phyloP scores from a whole-genome alignment of 1,139 yeast species.

The Geotrichum candidum region DNA sequence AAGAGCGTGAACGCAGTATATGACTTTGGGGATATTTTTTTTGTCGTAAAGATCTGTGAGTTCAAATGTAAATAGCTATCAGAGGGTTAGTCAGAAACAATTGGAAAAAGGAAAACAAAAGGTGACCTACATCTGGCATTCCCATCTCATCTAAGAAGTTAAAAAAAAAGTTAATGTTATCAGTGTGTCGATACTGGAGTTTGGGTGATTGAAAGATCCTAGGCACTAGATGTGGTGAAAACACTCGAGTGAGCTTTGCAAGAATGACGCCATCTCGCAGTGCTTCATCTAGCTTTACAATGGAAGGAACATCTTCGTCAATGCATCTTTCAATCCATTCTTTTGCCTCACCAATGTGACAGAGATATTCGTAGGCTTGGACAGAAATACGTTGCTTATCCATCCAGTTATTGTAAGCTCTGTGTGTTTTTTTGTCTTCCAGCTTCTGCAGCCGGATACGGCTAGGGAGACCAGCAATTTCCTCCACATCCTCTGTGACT shows the following conservation, averaged over 20 bases:
- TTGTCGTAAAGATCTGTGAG: constrained; percentile 89
- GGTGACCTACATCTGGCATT: constrained; percentile 52
- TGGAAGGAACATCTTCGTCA: constrained; percentile 47
- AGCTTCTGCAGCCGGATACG: constrained; percentile 34
- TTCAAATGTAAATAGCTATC: constrained; percentile 67
- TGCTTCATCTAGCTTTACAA: constrained; percentile 53
- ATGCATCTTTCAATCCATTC: constrained; percentile 62
- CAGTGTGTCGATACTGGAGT: constrained; percentile 84
- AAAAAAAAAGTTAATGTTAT: constrained; percentile 83
- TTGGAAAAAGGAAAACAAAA: background rate
- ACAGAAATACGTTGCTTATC: constrained; percentile 41
- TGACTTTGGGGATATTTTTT: constrained; percentile 88
- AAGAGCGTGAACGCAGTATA: constrained; percentile 87
- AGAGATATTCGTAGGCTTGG: constrained; percentile 73
- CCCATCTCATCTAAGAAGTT: constrained; percentile 61
- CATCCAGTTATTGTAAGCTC: constrained; percentile 37
- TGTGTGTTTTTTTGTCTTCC: constrained; percentile 28
- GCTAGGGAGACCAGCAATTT: constrained; percentile 36
- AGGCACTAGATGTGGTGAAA: constrained; percentile 61
- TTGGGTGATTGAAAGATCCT: constrained; percentile 53
- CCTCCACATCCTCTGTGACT: constrained; percentile 34
- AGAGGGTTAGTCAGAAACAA: background rate
- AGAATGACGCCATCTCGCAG: constrained; percentile 79
- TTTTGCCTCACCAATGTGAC: constrained; percentile 84
- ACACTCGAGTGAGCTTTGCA: constrained; percentile 69